Percentiles rank a stretch among this genome's conserved stretches.
phyloP scores from a whole-genome alignment of 768 basidiomycete species.

The Trametopsis cervina region DNA sequence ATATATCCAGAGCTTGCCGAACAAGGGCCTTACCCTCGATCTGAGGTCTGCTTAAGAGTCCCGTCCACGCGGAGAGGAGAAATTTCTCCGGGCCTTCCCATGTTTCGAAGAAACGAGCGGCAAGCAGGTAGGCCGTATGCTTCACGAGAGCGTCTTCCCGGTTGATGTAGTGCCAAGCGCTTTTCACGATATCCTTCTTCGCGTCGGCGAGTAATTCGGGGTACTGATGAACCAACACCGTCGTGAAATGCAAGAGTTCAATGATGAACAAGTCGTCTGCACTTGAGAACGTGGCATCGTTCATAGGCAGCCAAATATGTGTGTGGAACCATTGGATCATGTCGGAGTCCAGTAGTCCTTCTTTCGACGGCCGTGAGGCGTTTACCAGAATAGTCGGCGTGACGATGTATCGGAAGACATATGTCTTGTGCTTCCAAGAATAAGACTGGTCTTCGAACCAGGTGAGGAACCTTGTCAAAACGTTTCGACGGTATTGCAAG shows the following conservation, averaged over 20 bases:
- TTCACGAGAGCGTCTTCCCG: conserved; percentile 88
- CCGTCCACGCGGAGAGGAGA: conserved; percentile 84
- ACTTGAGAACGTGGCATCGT: conserved; percentile 45
- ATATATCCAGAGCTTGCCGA: conserved; percentile 79
- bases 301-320: conserved; percentile 78
- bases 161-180: conserved; percentile 84
- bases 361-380: conserved; percentile 47
- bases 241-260: conserved; percentile 86
- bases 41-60: conserved; percentile 74
- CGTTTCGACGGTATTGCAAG: conserved; percentile 65
- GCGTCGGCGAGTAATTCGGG: conserved; percentile 71
- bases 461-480: conserved; percentile 77
- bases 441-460: conserved; percentile 68
- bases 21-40: conserved; percentile 73
- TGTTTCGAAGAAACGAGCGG: conserved; percentile 85
- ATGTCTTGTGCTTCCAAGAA: conserved; percentile 71
- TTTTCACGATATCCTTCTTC: conserved; percentile 89
- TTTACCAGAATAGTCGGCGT: conserved; percentile 83
- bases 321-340: conserved; percentile 65
- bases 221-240: conserved; percentile 80
- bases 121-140: conserved; percentile 85
- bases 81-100: conserved; percentile 91
- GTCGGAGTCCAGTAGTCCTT: conserved; percentile 62
- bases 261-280: conserved; percentile 85
- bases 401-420: conserved; percentile 74